These are phyloP conservation scores for Tetrahymena borealis DNA, from an alignment of 73 alveolate species.

Conservation along the genomic window DNA sequence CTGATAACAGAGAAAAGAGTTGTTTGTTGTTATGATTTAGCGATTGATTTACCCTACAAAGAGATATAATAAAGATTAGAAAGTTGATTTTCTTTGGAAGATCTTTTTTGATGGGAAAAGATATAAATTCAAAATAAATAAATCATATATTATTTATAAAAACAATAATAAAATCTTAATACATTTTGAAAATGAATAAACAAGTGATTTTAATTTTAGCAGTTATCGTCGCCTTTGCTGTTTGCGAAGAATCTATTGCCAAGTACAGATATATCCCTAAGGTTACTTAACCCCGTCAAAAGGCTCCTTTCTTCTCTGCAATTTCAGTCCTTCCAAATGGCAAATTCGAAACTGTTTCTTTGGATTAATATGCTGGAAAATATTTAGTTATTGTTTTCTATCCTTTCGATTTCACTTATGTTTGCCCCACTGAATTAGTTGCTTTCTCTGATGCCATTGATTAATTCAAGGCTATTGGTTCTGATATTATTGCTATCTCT, in stretches of 20 bases:
- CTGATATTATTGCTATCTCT: constrained; percentile 87
- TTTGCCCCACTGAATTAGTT: constrained; percentile 97
- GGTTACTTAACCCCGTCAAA: constrained; percentile 31
- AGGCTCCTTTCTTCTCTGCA: constrained; percentile 42
- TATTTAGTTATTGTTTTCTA: constrained; percentile 93
- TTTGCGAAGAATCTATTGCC: neutral
- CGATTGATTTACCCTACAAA: no score
- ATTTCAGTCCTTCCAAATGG: constrained; percentile 35
- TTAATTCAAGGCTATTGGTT: constrained; percentile 77
- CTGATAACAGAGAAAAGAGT: no score
- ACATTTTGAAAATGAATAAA: neutral
- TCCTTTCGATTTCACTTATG: constrained; percentile 98
- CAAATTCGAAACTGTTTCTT: constrained; percentile 29
- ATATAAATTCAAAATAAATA: neutral
- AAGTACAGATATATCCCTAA: neutral
- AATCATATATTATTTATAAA: neutral
- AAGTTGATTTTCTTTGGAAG: neutral
- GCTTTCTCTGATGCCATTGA: constrained; percentile 92
- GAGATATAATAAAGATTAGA: neutral
- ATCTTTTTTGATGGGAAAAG: neutral
- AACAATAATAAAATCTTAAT: neutral
- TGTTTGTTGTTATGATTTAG: no score
- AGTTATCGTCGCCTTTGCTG: neutral
- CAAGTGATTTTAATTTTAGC: neutral
- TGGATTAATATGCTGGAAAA: constrained; percentile 56